These are phyloP conservation scores for Tricholoma sp. DNA, from an alignment of 768 basidiomycete genomes.

Conservation along the genomic window DNA sequence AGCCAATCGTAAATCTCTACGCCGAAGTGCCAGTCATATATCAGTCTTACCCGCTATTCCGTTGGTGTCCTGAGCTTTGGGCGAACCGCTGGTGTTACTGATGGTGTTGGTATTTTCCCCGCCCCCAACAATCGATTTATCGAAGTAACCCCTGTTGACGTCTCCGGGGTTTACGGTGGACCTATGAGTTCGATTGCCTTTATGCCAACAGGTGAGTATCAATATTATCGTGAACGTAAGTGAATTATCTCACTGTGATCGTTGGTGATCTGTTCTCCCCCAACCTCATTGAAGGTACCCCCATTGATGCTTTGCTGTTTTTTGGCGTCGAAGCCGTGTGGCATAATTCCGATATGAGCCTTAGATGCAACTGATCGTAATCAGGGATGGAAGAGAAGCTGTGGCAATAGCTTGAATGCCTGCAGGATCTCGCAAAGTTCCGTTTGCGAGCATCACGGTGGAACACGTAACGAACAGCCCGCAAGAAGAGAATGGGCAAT, in stretches of 20 bases:
- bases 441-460: too few relatives aligned
- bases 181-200: neutral
- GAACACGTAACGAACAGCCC: too few relatives aligned
- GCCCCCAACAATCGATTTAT: neutral
- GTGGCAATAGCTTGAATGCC: too few relatives aligned
- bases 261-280: neutral
- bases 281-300: neutral
- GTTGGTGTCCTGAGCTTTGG: neutral
- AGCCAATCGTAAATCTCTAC: neutral
- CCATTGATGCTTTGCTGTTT: neutral
- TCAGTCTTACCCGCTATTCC: neutral
- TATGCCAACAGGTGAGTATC: neutral
- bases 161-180: neutral
- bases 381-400: too few relatives aligned
- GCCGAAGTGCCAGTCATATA: neutral
- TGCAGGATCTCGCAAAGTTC: too few relatives aligned
- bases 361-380: too few relatives aligned
- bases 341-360: neutral
- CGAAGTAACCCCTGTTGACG: neutral
- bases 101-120: neutral
- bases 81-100: neutral
- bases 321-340: neutral
- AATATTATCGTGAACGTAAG: neutral
- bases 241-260: neutral
- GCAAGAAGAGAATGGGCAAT: too few relatives aligned